phyloP scores from a whole-genome alignment of 805 yeast genomes.

The Spathaspora passalidarum region DNA sequence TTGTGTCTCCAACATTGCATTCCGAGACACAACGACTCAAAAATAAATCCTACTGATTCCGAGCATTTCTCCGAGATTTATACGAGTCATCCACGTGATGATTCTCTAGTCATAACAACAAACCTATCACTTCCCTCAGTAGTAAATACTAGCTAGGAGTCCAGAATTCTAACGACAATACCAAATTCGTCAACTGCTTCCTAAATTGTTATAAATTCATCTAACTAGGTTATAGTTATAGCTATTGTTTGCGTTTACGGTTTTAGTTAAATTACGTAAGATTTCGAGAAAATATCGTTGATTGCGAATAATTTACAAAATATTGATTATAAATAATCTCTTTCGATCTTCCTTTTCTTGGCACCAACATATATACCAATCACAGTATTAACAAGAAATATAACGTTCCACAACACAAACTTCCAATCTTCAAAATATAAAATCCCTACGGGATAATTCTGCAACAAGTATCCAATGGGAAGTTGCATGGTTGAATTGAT shows the following conservation, averaged over 20 bases:
- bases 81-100: not conserved
- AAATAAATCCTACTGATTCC: not conserved
- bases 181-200: too few species aligned
- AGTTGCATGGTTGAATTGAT: not conserved
- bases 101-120: not conserved
- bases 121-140: too few species aligned
- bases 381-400: not conserved
- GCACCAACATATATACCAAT: not conserved
- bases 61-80: not conserved
- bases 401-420: not conserved
- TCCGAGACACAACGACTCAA: not conserved
- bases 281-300: too few species aligned
- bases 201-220: too few species aligned
- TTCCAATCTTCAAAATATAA: not conserved
- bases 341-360: not conserved
- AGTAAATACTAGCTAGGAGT: too few species aligned
- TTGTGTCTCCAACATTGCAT: not conserved
- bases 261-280: too few species aligned
- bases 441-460: not conserved
- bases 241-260: too few species aligned
- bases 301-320: too few species aligned
- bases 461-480: not conserved
- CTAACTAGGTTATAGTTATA: too few species aligned
- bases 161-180: too few species aligned
- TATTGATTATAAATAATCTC: too few species aligned